phyloP scores from a whole-genome alignment of 2,329 filamentous ascomycete species.

The Anisogramma anomala region DNA sequence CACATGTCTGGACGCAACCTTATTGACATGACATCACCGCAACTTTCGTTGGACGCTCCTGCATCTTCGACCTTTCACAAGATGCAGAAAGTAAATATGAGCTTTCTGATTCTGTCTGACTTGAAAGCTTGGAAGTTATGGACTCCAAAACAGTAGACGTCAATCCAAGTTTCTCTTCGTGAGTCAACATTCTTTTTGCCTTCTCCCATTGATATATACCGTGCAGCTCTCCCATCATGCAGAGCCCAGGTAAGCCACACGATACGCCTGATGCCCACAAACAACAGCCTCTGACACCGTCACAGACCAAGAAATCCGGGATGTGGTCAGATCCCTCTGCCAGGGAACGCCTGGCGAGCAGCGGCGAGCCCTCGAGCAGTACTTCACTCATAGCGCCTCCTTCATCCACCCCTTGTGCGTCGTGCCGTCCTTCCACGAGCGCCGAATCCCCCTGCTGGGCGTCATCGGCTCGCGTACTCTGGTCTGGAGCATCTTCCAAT shows the following conservation, averaged over 20 bases:
- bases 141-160: too few species aligned
- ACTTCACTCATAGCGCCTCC: constrained; percentile 59
- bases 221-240: too few species aligned
- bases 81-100: too few species aligned
- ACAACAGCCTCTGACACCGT: not conserved
- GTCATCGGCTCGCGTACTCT: constrained; percentile 51
- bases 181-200: too few species aligned
- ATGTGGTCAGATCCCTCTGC: constrained; percentile 56
- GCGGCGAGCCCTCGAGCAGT: constrained; percentile 51
- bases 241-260: constrained; percentile 30
- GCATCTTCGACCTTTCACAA: not conserved
- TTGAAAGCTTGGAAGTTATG: too few species aligned
- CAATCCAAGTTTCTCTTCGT: too few species aligned
- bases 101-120: too few species aligned
- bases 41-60: too few species aligned
- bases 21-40: too few species aligned
- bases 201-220: too few species aligned
- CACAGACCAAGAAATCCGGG: constrained; percentile 46
- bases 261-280: too few species aligned
- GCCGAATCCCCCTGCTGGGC: constrained; percentile 28
- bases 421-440: constrained; percentile 41
- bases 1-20: too few species aligned
- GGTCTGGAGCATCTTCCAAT: constrained; percentile 60
- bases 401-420: constrained; percentile 73
- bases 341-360: constrained; percentile 57